Evolutionary conservation across 169 alveolate genomes (phyloP), one percentile per base, ranked within the genome.

Genomic region (Plasmodium blacklocki): DNA sequence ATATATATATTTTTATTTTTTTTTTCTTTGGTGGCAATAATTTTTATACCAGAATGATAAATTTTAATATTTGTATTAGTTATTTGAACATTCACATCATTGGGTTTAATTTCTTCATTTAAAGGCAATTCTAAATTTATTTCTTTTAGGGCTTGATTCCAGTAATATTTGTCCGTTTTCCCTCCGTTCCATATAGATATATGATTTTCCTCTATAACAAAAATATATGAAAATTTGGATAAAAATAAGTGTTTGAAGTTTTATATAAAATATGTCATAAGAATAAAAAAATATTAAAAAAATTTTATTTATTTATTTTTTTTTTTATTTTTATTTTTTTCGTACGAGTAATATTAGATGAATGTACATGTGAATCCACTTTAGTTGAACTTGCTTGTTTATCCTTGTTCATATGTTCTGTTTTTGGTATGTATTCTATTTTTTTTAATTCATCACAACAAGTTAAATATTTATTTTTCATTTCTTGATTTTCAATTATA

Each of bases 181-280:
- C 94, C 96, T 0, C 96, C 96, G 54, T 94, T 94, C 95, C 95
- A 94, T 56, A 85, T 83, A 18, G 91, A 83, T 68, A 83, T 83
- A 60, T 83, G 91, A 19, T 45, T 83, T 71, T 83, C 91, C 43
- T 45, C 89, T 78, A 21, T 2, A 59, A 56, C 43, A n/a, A 19
- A 45, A 9, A 56, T 56, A 58, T 19, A 56, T 43, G 68, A 7
- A 73, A 12, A 39, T 73, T 19, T 39, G 68, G 7, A 47, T 26
- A n/a, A 15, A 21, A 18, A 21, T 39, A 5, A 14, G 62, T 43
- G 39, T 47, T 45, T 29, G 43, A 45, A 45, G 39, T 21, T 2
- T n/a, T 9, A 29, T 32, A 23, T 68, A 68, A 5, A 54, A 18
- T 39, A 29, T 14, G 76, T 52, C 11, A 52, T 52, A 15, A 5